A percentile compares a stretch with the other conserved stretches of the same genome.
These are phyloP conservation scores for Dioszegia crocea DNA, from an alignment of 768 basidiomycete species.

Conservation along the genomic window DNA sequence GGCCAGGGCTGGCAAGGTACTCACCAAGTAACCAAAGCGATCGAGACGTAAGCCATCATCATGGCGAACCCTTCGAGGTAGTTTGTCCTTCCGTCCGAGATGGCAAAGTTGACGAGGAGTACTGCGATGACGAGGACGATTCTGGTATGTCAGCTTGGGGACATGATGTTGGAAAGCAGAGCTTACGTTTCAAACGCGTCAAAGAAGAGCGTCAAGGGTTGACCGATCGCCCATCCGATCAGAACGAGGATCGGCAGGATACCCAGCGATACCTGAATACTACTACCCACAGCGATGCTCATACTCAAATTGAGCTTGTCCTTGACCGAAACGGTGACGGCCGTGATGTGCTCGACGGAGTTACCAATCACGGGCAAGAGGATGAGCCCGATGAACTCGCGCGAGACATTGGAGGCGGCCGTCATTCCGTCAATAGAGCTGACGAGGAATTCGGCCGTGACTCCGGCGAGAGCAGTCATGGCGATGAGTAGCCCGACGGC, in stretches of 20 bases:
- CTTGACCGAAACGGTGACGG: slow-evolving; percentile 86
- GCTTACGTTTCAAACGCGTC: slow-evolving; percentile 45
- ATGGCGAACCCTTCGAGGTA: slow-evolving; percentile 45
- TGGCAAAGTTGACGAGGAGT: slow-evolving; percentile 46
- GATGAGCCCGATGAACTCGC: slow-evolving; percentile 82
- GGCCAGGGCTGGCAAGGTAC: neutral
- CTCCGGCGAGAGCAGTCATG: slow-evolving; percentile 43
- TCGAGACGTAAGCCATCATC: slow-evolving; percentile 45
- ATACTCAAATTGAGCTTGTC: slow-evolving; percentile 76
- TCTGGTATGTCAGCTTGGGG: slow-evolving; percentile 12
- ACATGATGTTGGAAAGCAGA: neutral
- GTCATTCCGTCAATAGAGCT: slow-evolving; percentile 39
- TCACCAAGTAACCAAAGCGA: slow-evolving; percentile 39
- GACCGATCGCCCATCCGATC: slow-evolving; percentile 46
- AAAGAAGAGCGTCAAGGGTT: slow-evolving; percentile 46
- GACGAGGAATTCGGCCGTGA: slow-evolving; percentile 41
- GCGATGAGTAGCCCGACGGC: slow-evolving; percentile 30
- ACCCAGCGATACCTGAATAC: slow-evolving; percentile 44
- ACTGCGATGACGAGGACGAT: slow-evolving; percentile 43
- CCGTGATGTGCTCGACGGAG: slow-evolving; percentile 73
- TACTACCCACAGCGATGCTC: slow-evolving; percentile 65
- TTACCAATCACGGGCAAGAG: slow-evolving; percentile 73
- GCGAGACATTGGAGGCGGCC: slow-evolving; percentile 52
- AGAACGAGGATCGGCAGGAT: slow-evolving; percentile 41
- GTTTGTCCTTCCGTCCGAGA: slow-evolving; percentile 44